phyloP scores from a whole-genome alignment of 257 asterid species.

The Fraxinus cuspidata region DNA sequence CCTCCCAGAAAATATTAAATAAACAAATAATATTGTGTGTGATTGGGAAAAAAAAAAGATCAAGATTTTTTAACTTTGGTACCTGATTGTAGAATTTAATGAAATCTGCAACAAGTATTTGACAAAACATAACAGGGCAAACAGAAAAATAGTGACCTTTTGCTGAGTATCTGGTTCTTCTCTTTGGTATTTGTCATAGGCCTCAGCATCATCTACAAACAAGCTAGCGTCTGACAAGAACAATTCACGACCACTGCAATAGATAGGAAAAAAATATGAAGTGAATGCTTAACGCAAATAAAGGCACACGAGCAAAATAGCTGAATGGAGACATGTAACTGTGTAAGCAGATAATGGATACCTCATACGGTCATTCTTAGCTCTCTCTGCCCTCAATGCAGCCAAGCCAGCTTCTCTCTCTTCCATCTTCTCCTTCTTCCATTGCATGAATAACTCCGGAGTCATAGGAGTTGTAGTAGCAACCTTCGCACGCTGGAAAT shows the following conservation, averaged over 20 bases:
- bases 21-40: neutral
- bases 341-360: slow-evolving; percentile 6
- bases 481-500: slow-evolving; percentile 73
- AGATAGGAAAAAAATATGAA: slow-evolving; percentile 19
- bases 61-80: neutral
- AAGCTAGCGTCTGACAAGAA: slow-evolving; percentile 74
- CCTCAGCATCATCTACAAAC: slow-evolving; percentile 86
- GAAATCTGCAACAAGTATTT: neutral
- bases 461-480: slow-evolving; percentile 80
- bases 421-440: slow-evolving; percentile 83
- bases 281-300: slow-evolving; percentile 16
- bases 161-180: slow-evolving; percentile 44
- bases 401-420: slow-evolving; percentile 87
- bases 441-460: slow-evolving; percentile 75
- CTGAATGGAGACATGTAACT: slow-evolving; percentile 7
- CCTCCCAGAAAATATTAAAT: neutral
- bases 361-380: slow-evolving; percentile 99
- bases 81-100: neutral
- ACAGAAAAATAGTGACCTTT: slow-evolving; percentile 39
- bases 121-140: neutral
- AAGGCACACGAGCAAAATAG: neutral
- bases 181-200: slow-evolving; percentile 71
- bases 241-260: slow-evolving; percentile 87
- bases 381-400: slow-evolving; percentile 86
- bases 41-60: no score